These are phyloP conservation scores for Chalaropsis ovoidea DNA, from an alignment of 2,329 filamentous ascomycete species.

Conservation along the genomic window DNA sequence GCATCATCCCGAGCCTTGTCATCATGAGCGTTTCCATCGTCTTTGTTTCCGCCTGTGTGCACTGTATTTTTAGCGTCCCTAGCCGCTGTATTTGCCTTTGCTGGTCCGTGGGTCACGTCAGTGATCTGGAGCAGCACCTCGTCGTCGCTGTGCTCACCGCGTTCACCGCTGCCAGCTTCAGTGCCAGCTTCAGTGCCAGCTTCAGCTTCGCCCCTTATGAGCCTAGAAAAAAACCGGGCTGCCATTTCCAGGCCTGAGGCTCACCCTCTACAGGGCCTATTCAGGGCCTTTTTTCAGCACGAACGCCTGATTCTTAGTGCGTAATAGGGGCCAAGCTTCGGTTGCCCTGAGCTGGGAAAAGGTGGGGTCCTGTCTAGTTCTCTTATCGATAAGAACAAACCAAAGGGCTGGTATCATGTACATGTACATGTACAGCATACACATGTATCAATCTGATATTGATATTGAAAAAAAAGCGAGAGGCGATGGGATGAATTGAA, in stretches of 20 bases:
- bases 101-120: constrained; percentile 21
- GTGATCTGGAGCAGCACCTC: constrained; percentile 14
- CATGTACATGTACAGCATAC: too few species aligned
- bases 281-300: not conserved
- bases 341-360: not conserved
- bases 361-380: not conserved
- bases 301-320: not conserved
- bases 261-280: not conserved
- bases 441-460: not conserved
- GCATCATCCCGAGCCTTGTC: constrained; percentile 29
- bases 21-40: constrained; percentile 29
- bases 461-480: not conserved
- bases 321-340: not conserved
- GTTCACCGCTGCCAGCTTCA: not conserved
- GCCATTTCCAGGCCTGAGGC: constrained; percentile 10
- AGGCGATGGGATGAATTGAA: not conserved
- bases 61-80: constrained; percentile 19
- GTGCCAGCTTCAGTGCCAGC: not conserved
- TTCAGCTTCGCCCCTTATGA: constrained; percentile 10
- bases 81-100: constrained; percentile 26
- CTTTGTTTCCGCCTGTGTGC: constrained; percentile 33
- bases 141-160: not conserved
- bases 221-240: constrained; percentile 23
- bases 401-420: not conserved
- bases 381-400: not conserved